Conservation (phyloP, 2,329 filamentous ascomycete species). For the Colletotrichum theobromicola region DNA sequence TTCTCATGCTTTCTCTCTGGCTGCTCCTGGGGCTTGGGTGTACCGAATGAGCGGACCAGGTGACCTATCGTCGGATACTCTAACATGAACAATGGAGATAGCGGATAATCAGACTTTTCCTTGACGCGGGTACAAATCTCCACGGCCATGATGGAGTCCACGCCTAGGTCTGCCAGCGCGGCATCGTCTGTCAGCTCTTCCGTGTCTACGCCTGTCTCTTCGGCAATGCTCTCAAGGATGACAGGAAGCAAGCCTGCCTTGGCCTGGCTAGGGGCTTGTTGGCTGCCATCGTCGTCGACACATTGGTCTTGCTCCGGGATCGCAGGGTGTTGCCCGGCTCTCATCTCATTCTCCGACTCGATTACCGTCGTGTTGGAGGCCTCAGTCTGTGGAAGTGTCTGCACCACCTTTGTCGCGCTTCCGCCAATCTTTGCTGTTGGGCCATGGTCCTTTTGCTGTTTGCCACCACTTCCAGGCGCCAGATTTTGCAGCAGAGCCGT, state of each 20-base stretch:
- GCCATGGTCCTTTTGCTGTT: background rate
- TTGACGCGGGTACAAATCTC: background rate
- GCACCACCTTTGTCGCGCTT: background rate
- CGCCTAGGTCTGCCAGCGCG: background rate
- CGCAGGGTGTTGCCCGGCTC: background rate
- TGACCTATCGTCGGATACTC: background rate
- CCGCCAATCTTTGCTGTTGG: background rate
- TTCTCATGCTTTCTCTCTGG: background rate
- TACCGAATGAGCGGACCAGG: background rate
- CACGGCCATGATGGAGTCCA: background rate
- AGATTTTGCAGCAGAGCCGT: background rate
- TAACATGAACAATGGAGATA: background rate
- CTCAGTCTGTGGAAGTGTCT: fast-evolving
- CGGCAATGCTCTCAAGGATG: background rate
- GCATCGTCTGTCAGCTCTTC: background rate
- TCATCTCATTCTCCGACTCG: background rate
- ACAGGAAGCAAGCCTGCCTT: background rate
- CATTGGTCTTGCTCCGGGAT: background rate
- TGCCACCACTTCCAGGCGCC: background rate
- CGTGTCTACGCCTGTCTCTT: background rate
- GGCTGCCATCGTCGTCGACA: background rate
- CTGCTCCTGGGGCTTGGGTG: background rate
- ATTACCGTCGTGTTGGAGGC: fast-evolving
- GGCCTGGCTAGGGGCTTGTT: background rate
- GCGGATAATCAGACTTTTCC: background rate